Evolutionary conservation across 2,329 filamentous ascomycete species (phyloP).

Genomic region (Pseudogymnoascus sp.): DNA sequence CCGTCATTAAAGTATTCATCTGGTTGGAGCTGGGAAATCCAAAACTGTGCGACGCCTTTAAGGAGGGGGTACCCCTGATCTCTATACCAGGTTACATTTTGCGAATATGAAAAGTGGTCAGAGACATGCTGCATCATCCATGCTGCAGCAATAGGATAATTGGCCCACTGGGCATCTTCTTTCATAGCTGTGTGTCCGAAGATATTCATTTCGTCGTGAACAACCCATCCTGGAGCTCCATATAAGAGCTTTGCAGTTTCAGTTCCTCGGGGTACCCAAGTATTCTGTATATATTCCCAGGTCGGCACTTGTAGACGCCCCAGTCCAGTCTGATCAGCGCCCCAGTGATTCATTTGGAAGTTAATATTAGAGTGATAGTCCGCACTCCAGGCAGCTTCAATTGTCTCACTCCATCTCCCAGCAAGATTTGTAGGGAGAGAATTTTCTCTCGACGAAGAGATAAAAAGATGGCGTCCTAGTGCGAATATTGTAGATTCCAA

Average conservation of each 20-base stretch:
- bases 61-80: constrained; percentile 45
- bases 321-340: constrained; percentile 45
- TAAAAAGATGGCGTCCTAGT: constrained; percentile 47
- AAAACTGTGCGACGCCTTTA: constrained; percentile 47
- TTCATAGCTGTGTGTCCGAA: constrained; percentile 50
- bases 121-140: constrained; percentile 57
- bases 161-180: constrained; percentile 35
- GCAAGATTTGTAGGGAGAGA: constrained; percentile 50
- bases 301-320: constrained; percentile 38
- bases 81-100: constrained; percentile 39
- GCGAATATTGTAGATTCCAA: constrained; percentile 48
- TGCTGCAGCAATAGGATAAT: constrained; percentile 40
- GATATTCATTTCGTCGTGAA: constrained; percentile 51
- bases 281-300: constrained; percentile 47
- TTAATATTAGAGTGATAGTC: constrained; percentile 56
- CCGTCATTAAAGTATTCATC: constrained; percentile 45
- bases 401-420: constrained; percentile 45
- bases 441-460: constrained; percentile 44
- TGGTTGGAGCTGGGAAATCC: constrained; percentile 45
- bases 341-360: constrained; percentile 56
- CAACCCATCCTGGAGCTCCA: constrained; percentile 39
- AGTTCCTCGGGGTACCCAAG: constrained; percentile 45
- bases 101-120: constrained; percentile 49
- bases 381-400: constrained; percentile 41
- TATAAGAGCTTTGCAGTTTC: constrained; percentile 49